These are phyloP conservation scores for Endothia cerciana DNA, from an alignment of 2,329 filamentous ascomycete species.

Conservation along the genomic window DNA sequence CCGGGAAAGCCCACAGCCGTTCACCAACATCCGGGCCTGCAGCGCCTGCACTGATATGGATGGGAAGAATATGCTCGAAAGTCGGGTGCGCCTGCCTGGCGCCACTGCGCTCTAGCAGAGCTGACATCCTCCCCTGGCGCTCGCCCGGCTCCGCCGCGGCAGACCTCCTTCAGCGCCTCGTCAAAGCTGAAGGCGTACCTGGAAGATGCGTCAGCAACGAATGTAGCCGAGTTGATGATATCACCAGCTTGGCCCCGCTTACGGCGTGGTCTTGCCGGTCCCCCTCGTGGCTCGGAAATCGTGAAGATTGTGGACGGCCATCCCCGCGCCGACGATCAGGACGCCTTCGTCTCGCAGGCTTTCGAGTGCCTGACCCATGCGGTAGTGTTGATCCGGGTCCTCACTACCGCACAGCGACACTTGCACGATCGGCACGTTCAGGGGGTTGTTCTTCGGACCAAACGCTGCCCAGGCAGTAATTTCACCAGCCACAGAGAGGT, in stretches of 20 bases:
- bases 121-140: slow-evolving; percentile 47
- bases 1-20: slow-evolving; percentile 10
- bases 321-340: slow-evolving; percentile 61
- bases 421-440: slow-evolving; percentile 61
- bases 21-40: slow-evolving; percentile 41
- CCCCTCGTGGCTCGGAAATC: slow-evolving; percentile 31
- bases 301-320: slow-evolving; percentile 60
- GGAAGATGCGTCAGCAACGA: neutral
- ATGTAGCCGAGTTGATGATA: neutral
- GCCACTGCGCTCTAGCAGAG: slow-evolving; percentile 53
- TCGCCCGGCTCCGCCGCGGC: slow-evolving; percentile 43
- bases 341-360: slow-evolving; percentile 59
- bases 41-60: slow-evolving; percentile 61
- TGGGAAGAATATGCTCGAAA: slow-evolving; percentile 65
- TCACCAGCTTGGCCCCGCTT: slow-evolving; percentile 19
- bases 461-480: slow-evolving; percentile 44
- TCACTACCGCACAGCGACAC: slow-evolving; percentile 60
- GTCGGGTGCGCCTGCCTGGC: slow-evolving; percentile 65
- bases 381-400: slow-evolving; percentile 57
- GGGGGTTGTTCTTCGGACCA: slow-evolving; percentile 51
- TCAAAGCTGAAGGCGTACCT: slow-evolving; percentile 50
- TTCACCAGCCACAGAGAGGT: neutral
- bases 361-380: slow-evolving; percentile 56
- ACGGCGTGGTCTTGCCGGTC: slow-evolving; percentile 26
- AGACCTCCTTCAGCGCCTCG: slow-evolving; percentile 59